Evolutionary conservation across 345 rosid species (phyloP).

Genomic region (Noccaea bulbosa): DNA sequence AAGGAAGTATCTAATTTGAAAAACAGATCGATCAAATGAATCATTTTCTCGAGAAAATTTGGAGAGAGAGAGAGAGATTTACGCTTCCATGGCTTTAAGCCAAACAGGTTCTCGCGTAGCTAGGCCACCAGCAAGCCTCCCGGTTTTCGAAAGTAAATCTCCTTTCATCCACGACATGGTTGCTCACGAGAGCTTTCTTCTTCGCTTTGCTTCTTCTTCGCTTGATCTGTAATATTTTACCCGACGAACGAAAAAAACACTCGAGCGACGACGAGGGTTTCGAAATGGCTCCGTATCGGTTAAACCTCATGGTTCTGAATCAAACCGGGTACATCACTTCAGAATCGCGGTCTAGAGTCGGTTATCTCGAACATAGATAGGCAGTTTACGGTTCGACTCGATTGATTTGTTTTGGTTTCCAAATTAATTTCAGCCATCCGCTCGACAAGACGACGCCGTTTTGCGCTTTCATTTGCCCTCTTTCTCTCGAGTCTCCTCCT

Average conservation of each 20-base stretch:
- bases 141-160: slow-evolving; percentile 69
- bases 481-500: background rate
- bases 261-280: slow-evolving; percentile 26
- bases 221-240: slow-evolving; percentile 13
- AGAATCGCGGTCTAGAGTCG: background rate
- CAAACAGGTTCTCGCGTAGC: slow-evolving; percentile 76
- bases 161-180: slow-evolving; percentile 88
- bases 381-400: background rate
- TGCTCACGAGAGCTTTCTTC: slow-evolving; percentile 28
- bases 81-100: slow-evolving; percentile 97
- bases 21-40: background rate
- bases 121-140: slow-evolving; percentile 85
- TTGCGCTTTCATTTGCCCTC: background rate
- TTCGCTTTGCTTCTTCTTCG: slow-evolving; percentile 18
- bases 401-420: background rate
- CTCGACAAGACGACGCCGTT: background rate
- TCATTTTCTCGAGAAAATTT: slow-evolving; percentile 18
- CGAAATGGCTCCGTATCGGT: slow-evolving; percentile 16
- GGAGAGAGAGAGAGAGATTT: slow-evolving; percentile 38
- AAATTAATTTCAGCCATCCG: too few relatives aligned
- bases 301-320: background rate
- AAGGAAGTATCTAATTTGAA: background rate
- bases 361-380: background rate
- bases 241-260: background rate
- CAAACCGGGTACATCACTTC: slow-evolving; percentile 14